These are phyloP conservation scores for Eremothecium sinecaudum DNA, from an alignment of 1,139 yeast species.

Conservation along the genomic window DNA sequence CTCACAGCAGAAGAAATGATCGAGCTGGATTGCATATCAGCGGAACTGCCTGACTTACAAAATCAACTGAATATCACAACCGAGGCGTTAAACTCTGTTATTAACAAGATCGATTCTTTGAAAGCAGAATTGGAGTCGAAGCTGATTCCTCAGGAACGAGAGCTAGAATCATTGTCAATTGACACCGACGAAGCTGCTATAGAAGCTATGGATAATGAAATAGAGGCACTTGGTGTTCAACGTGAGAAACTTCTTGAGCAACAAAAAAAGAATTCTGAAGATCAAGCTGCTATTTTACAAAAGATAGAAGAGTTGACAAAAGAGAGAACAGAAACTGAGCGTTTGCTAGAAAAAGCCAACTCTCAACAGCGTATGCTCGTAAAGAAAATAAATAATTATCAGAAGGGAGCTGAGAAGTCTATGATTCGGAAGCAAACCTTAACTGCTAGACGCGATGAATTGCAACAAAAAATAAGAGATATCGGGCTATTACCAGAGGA, in stretches of 20 bases:
- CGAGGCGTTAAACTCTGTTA: slow-evolving; percentile 40
- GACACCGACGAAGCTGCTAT: slow-evolving; percentile 15
- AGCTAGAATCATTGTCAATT: slow-evolving; percentile 7
- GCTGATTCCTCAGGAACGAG: slow-evolving; percentile 36
- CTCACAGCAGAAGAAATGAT: slow-evolving; percentile 41
- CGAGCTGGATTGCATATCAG: slow-evolving; percentile 36
- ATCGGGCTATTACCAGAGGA: slow-evolving; percentile 85
- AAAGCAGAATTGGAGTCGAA: slow-evolving; percentile 54
- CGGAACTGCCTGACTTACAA: slow-evolving; percentile 37
- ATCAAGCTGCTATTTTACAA: slow-evolving; percentile 28
- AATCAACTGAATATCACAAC: slow-evolving; percentile 37
- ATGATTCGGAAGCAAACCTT: slow-evolving; percentile 58
- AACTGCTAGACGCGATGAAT: slow-evolving; percentile 56
- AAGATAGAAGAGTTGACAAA: slow-evolving; percentile 25
- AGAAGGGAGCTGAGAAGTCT: slow-evolving; percentile 57
- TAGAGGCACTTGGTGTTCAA: slow-evolving; percentile 24
- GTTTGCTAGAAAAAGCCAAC: slow-evolving; percentile 41
- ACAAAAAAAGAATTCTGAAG: slow-evolving; percentile 28
- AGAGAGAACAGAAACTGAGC: slow-evolving; percentile 33
- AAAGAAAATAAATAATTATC: slow-evolving; percentile 50
- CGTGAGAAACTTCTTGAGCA: slow-evolving; percentile 21
- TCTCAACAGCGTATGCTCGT: slow-evolving; percentile 48
- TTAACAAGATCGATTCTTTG: slow-evolving; percentile 41
- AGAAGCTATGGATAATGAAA: slow-evolving; percentile 28
- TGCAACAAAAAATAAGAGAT: slow-evolving; percentile 66